Evolutionary conservation across 2,329 filamentous ascomycete species (phyloP), one percentile per base, ranked within the genome.

Genomic region (Lecanicillium sp.): DNA sequence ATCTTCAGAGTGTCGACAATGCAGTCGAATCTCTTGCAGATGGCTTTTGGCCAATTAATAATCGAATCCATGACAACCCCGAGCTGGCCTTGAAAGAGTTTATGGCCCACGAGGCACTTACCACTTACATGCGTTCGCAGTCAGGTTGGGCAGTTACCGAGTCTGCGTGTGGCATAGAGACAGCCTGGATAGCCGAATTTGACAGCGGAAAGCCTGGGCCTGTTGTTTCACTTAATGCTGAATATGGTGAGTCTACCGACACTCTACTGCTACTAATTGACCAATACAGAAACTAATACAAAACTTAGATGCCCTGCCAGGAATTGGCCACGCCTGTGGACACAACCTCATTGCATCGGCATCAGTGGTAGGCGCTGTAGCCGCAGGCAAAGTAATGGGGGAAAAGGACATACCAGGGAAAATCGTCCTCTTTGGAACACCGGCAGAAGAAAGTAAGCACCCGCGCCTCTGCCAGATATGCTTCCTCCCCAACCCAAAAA

Each of bases 281-380:
- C 64, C 60, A 8, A 28, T 28, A 28, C 13, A 28, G 25, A 28
- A 69, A 73, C 43, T 57, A 20, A 58, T 40, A 65, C 67, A 30
- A 68, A 76, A 28, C 16, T 46, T 17, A 66, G 67, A 74, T 47
- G 68, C 69, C 3, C 57, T 74, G 4, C 65, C 69, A 2, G 63
- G 59, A 2, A 60, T 73, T 7, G 70, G 70, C 27, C 70, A 74
- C 46, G 68, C 69, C 7, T 75, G 71, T 40, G 71, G 72, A 4
- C 71, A 75, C 53, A 75, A 75, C 44, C 59, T 73, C 28, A 73
- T 74, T 38, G 68, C 69, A 5, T 67, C 60, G 0, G 62, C 67
- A 3, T 70, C 68, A 0, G 52, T 73, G 9, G 61, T 67, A 1
- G 68, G 56, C 3, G 67, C 62, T 17, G 46, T 75, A 2, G 70